phyloP scores from a whole-genome alignment of 1,284 basidiomycete species.

The Ceratobasidium sp. region DNA sequence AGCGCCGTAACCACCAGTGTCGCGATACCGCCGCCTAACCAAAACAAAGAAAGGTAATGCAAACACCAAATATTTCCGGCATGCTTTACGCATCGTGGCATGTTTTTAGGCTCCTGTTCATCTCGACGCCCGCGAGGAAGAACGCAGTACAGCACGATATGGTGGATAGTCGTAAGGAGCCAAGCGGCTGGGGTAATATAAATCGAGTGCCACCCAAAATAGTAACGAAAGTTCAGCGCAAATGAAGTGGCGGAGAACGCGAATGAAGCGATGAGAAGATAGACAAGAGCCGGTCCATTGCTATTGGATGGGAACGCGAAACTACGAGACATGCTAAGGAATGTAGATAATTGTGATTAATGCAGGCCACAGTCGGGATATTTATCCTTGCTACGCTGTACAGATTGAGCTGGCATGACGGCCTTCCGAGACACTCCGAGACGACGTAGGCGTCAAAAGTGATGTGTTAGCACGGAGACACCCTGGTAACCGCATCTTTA shows the following conservation, averaged over 20 bases:
- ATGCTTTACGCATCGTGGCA: conserved; percentile 9
- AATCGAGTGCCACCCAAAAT: neutral
- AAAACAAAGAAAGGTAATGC: neutral
- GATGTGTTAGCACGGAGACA: too few species aligned
- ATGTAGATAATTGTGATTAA: too few species aligned
- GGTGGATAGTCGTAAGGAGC: neutral
- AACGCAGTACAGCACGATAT: neutral
- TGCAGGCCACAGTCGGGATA: too few species aligned
- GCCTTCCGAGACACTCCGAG: too few species aligned
- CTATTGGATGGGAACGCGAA: neutral
- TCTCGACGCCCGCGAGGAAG: neutral
- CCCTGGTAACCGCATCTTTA: too few species aligned
- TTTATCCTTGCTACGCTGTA: too few species aligned
- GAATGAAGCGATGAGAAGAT: neutral
- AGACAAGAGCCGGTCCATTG: neutral
- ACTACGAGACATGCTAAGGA: neutral
- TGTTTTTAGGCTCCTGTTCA: neutral
- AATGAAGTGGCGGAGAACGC: neutral
- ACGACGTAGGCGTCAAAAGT: too few species aligned
- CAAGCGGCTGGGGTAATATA: conserved; percentile 1
- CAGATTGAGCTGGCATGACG: too few species aligned
- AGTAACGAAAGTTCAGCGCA: neutral
- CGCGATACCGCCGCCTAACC: neutral
- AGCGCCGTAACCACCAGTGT: neutral
- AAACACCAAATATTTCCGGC: conserved; percentile 1